Percentiles rank a stretch among this genome's conserved stretches.
phyloP scores from a whole-genome alignment of 2,329 filamentous ascomycete genomes.

The Coniochaeta pulveracea region DNA sequence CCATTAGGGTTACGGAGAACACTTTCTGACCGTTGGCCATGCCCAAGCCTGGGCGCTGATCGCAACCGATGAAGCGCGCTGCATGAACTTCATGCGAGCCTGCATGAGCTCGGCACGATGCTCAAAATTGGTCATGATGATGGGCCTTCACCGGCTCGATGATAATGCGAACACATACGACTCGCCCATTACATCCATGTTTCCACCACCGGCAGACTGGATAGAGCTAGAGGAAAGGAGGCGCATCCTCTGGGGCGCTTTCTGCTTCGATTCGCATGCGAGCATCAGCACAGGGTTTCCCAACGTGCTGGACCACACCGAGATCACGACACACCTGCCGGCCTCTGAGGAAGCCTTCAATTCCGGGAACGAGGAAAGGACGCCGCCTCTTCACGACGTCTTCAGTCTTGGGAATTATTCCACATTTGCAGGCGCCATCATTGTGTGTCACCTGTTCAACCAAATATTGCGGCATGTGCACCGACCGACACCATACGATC shows the following conservation, averaged over 20 bases:
- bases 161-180: constrained; percentile 43
- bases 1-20: constrained; percentile 59
- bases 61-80: constrained; percentile 69
- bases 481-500: constrained; percentile 56
- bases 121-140: constrained; percentile 65
- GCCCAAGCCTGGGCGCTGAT: constrained; percentile 73
- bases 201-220: constrained; percentile 68
- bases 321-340: constrained; percentile 71
- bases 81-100: constrained; percentile 74
- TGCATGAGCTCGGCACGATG: constrained; percentile 70
- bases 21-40: constrained; percentile 67
- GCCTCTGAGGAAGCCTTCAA: constrained; percentile 67
- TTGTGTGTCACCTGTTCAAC: constrained; percentile 72
- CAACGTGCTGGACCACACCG: constrained; percentile 62
- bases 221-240: constrained; percentile 66
- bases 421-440: constrained; percentile 58
- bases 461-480: constrained; percentile 74
- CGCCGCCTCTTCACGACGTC: constrained; percentile 51
- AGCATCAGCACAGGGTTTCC: constrained; percentile 90
- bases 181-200: constrained; percentile 49
- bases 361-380: constrained; percentile 49
- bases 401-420: constrained; percentile 54
- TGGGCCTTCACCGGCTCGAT: constrained; percentile 74
- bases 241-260: constrained; percentile 77
- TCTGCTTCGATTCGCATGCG: constrained; percentile 73